Percentiles rank a stretch among this genome's conserved stretches.
Conservation (phyloP, 2,329 filamentous ascomycete genomes). For the Neofusicoccum sp. region DNA sequence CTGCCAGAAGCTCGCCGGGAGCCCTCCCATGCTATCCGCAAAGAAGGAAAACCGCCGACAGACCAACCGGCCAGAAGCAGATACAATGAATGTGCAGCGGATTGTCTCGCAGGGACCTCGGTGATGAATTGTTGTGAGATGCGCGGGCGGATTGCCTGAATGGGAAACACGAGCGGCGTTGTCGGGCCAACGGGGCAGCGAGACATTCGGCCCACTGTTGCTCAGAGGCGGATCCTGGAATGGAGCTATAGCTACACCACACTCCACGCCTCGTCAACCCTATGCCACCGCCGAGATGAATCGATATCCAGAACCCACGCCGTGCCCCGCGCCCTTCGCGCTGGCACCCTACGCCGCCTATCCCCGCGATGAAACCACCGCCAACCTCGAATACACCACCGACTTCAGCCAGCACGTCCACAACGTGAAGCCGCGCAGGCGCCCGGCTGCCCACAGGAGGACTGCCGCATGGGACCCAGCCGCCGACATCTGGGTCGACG, state of each 20-base stretch:
- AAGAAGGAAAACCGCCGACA: no score
- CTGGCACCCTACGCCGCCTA: neutral
- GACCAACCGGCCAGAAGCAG: neutral
- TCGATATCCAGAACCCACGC: conserved; percentile 38
- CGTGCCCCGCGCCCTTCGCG: conserved; percentile 37
- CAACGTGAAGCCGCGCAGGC: conserved; percentile 37
- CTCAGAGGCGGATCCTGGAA: neutral
- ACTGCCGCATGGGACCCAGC: conserved; percentile 34
- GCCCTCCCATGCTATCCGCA: no score
- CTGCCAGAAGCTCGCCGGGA: no score
- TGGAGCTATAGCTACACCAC: neutral
- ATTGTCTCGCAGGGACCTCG: no score
- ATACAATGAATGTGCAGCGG: neutral
- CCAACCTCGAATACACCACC: conserved; percentile 43
- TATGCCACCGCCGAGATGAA: conserved; percentile 31
- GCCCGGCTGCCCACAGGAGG: conserved; percentile 29
- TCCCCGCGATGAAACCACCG: conserved; percentile 33
- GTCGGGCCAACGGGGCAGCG: neutral
- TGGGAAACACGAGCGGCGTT: neutral
- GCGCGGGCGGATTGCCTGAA: no score
- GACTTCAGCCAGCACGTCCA: conserved; percentile 34
- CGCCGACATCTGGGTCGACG: conserved; percentile 40
- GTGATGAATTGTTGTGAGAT: no score
- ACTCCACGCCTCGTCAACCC: neutral
- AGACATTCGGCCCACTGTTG: neutral